Evolutionary conservation across 2,329 filamentous ascomycete species (phyloP).

Genomic region (Hortaea werneckii): DNA sequence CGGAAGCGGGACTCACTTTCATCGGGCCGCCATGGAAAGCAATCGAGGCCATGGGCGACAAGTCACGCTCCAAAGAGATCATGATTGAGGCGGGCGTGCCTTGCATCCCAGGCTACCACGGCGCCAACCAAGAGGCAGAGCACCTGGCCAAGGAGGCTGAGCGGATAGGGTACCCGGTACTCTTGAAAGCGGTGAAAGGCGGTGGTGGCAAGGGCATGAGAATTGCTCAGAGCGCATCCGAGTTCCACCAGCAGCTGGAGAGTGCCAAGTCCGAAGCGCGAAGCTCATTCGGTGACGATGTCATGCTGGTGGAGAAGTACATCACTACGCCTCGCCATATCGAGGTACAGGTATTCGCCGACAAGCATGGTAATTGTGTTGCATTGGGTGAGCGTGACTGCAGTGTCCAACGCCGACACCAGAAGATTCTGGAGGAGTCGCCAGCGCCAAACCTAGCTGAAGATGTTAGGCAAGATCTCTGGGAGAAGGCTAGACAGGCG

Average conservation of each 20-base stretch:
- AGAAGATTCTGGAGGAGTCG: constrained; percentile 58
- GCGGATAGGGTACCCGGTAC: constrained; percentile 56
- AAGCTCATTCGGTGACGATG: constrained; percentile 55
- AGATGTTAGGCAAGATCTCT: constrained; percentile 51
- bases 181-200: constrained; percentile 57
- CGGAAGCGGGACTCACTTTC: constrained; percentile 82
- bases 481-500: constrained; percentile 54
- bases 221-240: constrained; percentile 47
- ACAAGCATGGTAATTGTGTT: constrained; percentile 54
- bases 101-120: constrained; percentile 94
- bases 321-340: constrained; percentile 58
- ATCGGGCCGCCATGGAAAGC: constrained; percentile 79
- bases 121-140: constrained; percentile 61
- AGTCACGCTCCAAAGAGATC: constrained; percentile 86
- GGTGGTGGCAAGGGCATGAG: constrained; percentile 61
- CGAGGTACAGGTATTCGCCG: constrained; percentile 58
- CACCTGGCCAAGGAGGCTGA: constrained; percentile 59
- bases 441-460: constrained; percentile 53
- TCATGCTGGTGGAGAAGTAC: constrained; percentile 60
- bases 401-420: constrained; percentile 55
- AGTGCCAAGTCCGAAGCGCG: constrained; percentile 55
- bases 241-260: constrained; percentile 51
- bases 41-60: constrained; percentile 78
- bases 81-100: constrained; percentile 93
- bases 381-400: constrained; percentile 56